Percentiles rank a stretch among this genome's conserved stretches.
Evolutionary conservation across 305 asterid species (phyloP).

Genomic region (Fraxinus platypoda): DNA sequence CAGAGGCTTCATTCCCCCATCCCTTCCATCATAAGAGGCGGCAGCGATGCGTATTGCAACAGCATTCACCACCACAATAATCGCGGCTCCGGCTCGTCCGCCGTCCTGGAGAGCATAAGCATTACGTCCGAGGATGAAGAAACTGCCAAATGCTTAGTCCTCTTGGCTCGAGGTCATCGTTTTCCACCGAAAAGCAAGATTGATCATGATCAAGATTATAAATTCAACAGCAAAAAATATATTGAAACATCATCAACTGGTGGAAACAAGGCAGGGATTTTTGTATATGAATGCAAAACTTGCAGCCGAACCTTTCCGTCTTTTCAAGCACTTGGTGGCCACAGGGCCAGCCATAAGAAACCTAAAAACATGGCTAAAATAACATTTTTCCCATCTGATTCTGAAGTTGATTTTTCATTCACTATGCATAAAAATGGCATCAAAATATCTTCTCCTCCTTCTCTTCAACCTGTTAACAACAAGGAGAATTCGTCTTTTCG

Average conservation of each 20-base stretch:
- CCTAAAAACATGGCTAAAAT: conserved; percentile 36
- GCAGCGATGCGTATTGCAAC: not conserved
- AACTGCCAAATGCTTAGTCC: conserved; percentile 66
- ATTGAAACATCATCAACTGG: conserved; percentile 23
- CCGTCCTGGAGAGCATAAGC: conserved; percentile 32
- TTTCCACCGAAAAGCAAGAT: conserved; percentile 2
- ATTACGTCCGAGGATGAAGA: conserved; percentile 60
- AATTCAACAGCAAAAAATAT: conserved; percentile 42
- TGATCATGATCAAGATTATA: conserved; percentile 8
- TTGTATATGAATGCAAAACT: conserved; percentile 71
- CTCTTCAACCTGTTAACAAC: conserved; percentile 38
- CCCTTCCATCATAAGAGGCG: conserved; percentile 1
- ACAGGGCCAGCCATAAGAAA: conserved; percentile 85
- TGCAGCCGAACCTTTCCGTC: conserved; percentile 65
- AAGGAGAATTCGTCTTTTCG: conserved; percentile 22
- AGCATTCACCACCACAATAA: conserved; percentile 41
- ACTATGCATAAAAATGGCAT: conserved; percentile 12
- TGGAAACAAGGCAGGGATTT: conserved; percentile 24
- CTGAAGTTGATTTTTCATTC: conserved; percentile 26
- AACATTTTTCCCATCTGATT: conserved; percentile 27
- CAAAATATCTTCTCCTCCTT: conserved; percentile 37
- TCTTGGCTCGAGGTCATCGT: conserved; percentile 56
- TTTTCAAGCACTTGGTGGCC: conserved; percentile 95
- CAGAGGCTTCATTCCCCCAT: conserved; percentile 62
- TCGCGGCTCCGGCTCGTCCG: not conserved